phyloP scores from a whole-genome alignment of 345 rosid genomes.

The Chamaenerion angustifolium region DNA sequence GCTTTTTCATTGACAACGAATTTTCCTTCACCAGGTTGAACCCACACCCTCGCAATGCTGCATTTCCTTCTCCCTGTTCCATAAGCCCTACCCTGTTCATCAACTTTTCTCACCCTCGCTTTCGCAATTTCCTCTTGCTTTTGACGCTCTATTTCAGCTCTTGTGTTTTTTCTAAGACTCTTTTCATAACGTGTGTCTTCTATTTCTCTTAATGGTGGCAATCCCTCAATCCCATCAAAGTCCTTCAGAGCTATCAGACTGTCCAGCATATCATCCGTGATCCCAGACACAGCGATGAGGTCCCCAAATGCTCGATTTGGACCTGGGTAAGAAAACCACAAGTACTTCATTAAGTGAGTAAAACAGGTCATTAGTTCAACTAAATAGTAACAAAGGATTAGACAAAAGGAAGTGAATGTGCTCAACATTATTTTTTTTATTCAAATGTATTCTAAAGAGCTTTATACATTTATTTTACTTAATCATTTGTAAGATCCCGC shows the following conservation, averaged over 20 bases:
- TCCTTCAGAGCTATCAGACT: conserved; percentile 80
- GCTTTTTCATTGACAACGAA: conserved; percentile 66
- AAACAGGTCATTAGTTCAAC: background rate
- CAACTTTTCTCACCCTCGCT: conserved; percentile 77
- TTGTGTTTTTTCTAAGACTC: conserved; percentile 47
- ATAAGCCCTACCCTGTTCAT: conserved; percentile 80
- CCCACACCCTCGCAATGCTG: conserved; percentile 89
- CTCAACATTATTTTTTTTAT: no score
- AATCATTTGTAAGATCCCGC: no score
- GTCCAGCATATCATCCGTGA: conserved; percentile 86
- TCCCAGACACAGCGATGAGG: conserved; percentile 80
- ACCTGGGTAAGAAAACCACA: conserved; percentile 26
- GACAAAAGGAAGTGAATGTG: no score
- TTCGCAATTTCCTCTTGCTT: conserved; percentile 85
- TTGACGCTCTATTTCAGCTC: conserved; percentile 74
- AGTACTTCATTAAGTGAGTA: background rate
- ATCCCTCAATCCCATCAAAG: conserved; percentile 67
- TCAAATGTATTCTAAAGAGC: no score
- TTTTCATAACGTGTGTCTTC: conserved; percentile 63
- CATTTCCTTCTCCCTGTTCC: conserved; percentile 97
- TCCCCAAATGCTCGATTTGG: conserved; percentile 91
- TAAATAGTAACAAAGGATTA: no score
- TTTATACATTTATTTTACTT: no score
- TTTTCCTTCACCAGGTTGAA: conserved; percentile 77
- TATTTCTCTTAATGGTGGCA: conserved; percentile 77